Conservation (phyloP, 2,329 filamentous ascomycete genomes). For the Lasiodiplodia sp. region DNA sequence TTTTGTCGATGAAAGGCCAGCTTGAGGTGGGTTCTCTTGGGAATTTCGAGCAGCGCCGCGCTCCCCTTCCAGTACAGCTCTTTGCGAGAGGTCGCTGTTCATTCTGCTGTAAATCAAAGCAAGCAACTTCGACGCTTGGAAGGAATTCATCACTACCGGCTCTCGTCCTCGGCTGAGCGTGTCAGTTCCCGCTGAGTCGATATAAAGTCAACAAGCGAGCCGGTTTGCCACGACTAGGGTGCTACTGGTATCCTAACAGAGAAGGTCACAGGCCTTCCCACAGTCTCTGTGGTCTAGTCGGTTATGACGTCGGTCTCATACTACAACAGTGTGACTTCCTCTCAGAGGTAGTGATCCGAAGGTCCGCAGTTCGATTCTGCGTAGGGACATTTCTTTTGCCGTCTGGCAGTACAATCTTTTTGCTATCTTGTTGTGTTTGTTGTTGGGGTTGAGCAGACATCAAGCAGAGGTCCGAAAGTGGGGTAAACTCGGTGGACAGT, state of each 20-base stretch:
- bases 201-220: background rate
- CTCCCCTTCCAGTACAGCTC: no score
- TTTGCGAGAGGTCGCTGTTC: no score
- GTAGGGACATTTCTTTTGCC: slow-evolving; percentile 25
- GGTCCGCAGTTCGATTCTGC: slow-evolving; percentile 27
- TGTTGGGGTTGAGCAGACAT: background rate
- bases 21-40: no score
- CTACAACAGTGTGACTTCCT: slow-evolving; percentile 14
- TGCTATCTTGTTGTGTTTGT: background rate
- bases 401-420: background rate
- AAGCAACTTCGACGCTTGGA: no score
- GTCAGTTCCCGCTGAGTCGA: background rate
- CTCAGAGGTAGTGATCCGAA: slow-evolving; percentile 27
- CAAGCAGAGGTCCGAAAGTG: background rate
- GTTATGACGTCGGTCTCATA: slow-evolving; percentile 31
- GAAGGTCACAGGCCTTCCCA: background rate
- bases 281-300: slow-evolving; percentile 29
- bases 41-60: no score
- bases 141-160: no score
- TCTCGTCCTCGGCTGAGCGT: no score
- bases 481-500: background rate
- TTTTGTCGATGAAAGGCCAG: no score
- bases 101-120: no score
- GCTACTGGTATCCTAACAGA: background rate
- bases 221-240: background rate